Percentiles rank a stretch among this genome's conserved stretches.
Evolutionary conservation across 768 basidiomycete genomes (phyloP).

Genomic region (Naematelia encephala): DNA sequence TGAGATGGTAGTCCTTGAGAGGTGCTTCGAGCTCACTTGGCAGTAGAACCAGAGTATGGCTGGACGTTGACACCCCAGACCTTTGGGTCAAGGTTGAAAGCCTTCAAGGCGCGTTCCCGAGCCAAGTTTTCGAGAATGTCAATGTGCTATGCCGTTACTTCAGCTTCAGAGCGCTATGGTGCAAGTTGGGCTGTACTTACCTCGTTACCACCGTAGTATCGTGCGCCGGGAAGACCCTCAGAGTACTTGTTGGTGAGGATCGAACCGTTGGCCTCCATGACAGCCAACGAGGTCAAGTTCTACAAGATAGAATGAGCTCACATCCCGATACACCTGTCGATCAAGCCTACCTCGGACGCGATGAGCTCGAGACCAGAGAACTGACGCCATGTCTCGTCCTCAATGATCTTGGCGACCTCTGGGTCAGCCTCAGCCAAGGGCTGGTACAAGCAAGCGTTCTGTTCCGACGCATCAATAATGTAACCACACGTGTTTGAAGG

Average conservation of each 20-base stretch:
- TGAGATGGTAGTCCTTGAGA: neutral
- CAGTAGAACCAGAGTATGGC: constrained; percentile 80
- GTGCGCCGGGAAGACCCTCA: constrained; percentile 94
- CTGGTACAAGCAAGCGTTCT: constrained; percentile 91
- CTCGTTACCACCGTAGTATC: constrained; percentile 98
- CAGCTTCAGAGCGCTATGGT: neutral
- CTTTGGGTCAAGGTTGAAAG: constrained; percentile 87
- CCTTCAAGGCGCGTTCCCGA: constrained; percentile 90
- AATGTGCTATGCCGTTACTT: constrained; percentile 62
- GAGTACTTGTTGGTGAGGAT: constrained; percentile 99
- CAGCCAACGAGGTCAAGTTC: constrained; percentile 94
- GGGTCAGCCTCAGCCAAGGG: constrained; percentile 89
- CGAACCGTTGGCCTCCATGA: constrained; percentile 98
- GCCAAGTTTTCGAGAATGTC: constrained; percentile 93
- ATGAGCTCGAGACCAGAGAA: constrained; percentile 97
- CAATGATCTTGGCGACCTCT: constrained; percentile 93
- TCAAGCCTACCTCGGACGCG: constrained; percentile 78
- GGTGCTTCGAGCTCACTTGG: constrained; percentile 65
- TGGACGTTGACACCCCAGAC: constrained; percentile 98
- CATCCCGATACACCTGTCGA: neutral
- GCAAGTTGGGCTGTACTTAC: constrained; percentile 59
- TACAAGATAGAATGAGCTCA: constrained; percentile 43
- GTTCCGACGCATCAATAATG: constrained; percentile 2
- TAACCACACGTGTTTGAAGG: neutral
- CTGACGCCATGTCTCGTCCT: constrained; percentile 94